Conservation (phyloP, 176 grass and related monocot species). For the Lolium multiflorum region DNA sequence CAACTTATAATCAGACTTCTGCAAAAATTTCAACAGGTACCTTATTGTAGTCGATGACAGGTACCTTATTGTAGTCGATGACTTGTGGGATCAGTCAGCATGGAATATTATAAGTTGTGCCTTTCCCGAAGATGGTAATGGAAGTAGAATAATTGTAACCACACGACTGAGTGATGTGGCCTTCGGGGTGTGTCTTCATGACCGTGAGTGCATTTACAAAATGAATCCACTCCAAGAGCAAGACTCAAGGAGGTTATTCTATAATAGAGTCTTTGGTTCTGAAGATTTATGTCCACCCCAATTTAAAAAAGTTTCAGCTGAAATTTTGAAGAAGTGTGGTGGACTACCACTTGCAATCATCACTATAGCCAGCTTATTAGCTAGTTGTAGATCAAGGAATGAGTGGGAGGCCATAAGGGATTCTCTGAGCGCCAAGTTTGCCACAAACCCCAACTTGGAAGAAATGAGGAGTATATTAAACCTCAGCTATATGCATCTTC, state of each 20-base stretch:
- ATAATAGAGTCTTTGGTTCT: constrained; percentile 13
- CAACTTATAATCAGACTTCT: neutral
- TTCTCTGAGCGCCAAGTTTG: neutral
- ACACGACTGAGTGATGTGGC: constrained; percentile 10
- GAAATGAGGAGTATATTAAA: constrained; percentile 20
- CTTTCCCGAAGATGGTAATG: constrained; percentile 7
- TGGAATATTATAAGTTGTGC: constrained; percentile 14
- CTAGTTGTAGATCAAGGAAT: neutral
- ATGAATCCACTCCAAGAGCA: constrained; percentile 11
- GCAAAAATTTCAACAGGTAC: neutral
- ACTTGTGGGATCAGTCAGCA: neutral
- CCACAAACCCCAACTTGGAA: constrained; percentile 4
- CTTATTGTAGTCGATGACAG: constrained; percentile 8
- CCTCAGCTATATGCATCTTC: constrained; percentile 19
- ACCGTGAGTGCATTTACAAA: constrained; percentile 3
- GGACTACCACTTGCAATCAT: constrained; percentile 8
- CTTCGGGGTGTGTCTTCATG: neutral
- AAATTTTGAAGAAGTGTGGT: constrained; percentile 22
- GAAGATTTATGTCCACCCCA: neutral
- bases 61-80: constrained; percentile 11
- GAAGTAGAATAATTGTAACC: constrained; percentile 12
- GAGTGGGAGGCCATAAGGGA: constrained; percentile 2
- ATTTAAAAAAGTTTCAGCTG: constrained; percentile 14
- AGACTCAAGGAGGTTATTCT: constrained; percentile 1
- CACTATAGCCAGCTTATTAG: constrained; percentile 13